A percentile compares a stretch with the other conserved stretches of the same genome.
Evolutionary conservation across 306 rosid genomes (phyloP).

Genomic region (Fagus sylvatica): DNA sequence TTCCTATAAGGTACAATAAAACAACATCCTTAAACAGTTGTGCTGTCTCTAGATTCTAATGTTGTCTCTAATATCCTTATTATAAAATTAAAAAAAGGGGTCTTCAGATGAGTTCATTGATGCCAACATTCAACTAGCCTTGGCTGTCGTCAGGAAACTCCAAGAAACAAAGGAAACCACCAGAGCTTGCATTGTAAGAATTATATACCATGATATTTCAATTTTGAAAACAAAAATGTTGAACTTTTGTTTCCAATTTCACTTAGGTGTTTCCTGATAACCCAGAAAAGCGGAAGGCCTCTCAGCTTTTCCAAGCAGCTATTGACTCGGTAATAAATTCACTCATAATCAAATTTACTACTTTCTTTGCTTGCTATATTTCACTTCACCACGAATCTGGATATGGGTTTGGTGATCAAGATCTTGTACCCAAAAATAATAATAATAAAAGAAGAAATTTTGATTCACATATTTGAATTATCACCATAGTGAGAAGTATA

Average conservation of each 20-base stretch:
- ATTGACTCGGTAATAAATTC: constrained; percentile 69
- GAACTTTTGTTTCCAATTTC: constrained; percentile 22
- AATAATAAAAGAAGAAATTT: neutral
- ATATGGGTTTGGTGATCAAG: neutral
- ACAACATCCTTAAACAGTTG: too few species aligned
- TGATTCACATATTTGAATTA: neutral
- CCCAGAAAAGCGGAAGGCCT: constrained; percentile 87
- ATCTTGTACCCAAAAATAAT: neutral
- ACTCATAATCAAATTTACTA: constrained; percentile 21
- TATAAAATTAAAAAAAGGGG: constrained; percentile 79
- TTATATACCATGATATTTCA: neutral
- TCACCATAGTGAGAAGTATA: neutral
- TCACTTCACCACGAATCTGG: neutral
- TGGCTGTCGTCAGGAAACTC: constrained; percentile 87
- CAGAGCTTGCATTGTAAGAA: constrained; percentile 78
- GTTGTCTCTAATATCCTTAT: too few species aligned
- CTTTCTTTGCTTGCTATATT: neutral
- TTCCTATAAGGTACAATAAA: constrained; percentile 78
- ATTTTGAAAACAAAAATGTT: constrained; percentile 17
- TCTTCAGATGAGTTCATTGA: constrained; percentile 99
- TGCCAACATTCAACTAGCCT: constrained; percentile 88
- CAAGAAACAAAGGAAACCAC: constrained; percentile 63
- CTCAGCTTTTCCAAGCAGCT: constrained; percentile 75
- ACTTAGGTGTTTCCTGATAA: constrained; percentile 88
- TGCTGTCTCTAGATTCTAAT: too few species aligned